phyloP scores from a whole-genome alignment of 495 filamentous ascomycete genomes.

The Choiromyces venosus region DNA sequence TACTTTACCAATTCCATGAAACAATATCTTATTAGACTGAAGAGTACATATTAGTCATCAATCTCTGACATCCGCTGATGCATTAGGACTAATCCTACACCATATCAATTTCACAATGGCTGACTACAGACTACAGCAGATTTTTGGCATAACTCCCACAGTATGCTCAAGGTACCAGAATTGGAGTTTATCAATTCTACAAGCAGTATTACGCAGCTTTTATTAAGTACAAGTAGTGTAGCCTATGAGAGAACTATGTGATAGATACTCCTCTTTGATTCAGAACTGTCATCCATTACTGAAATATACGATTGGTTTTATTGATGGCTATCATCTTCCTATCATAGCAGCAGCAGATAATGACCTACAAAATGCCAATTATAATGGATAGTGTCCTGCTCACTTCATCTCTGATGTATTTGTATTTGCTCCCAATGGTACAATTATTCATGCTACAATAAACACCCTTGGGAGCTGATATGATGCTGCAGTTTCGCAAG shows the following conservation, averaged over 20 bases:
- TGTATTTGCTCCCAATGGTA: conserved; percentile 13
- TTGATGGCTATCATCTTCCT: neutral
- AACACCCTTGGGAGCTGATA: too few relatives aligned
- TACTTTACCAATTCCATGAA: neutral
- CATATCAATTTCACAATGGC: neutral
- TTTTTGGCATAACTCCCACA: neutral
- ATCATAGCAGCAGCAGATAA: neutral
- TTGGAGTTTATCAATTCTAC: neutral
- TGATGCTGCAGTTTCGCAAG: too few relatives aligned
- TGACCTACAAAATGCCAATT: neutral
- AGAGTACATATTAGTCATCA: neutral
- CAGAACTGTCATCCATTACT: neutral
- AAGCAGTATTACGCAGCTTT: neutral
- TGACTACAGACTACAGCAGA: neutral
- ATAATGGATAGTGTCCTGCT: neutral
- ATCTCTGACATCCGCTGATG: neutral
- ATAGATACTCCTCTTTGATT: neutral
- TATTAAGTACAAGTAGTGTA: neutral
- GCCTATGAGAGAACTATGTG: neutral
- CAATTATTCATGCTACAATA: conserved; percentile 9
- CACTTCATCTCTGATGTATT: conserved; percentile 9
- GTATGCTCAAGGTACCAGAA: neutral
- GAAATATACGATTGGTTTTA: neutral
- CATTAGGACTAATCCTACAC: neutral
- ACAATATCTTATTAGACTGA: neutral